These are phyloP conservation scores for Chloris gayana DNA, from an alignment of 176 grass and related monocot genomes.

Conservation along the genomic window DNA sequence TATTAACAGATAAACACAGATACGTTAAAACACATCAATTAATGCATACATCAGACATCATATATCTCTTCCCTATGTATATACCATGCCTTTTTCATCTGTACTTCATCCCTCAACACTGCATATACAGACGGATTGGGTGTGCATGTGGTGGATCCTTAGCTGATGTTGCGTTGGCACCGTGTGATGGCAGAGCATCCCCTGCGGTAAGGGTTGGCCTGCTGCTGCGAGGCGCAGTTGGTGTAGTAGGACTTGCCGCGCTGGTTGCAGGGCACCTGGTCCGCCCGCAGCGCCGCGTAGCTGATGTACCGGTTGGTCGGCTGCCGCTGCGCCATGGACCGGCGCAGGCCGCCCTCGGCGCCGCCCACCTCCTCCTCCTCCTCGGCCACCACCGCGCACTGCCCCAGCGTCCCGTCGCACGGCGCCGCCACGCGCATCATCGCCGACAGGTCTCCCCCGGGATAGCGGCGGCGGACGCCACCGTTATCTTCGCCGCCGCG, in stretches of 20 bases:
- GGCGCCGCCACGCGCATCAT: not conserved
- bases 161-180: conserved; percentile 57
- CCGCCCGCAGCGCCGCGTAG: conserved; percentile 56
- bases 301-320: conserved; percentile 37
- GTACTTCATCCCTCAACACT: not conserved
- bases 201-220: conserved; percentile 68
- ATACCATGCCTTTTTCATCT: too few relatives aligned
- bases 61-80: not conserved
- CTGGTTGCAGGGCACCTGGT: conserved; percentile 70
- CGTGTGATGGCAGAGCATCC: conserved; percentile 76
- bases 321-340: conserved; percentile 17
- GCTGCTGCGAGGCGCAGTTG: conserved; percentile 46
- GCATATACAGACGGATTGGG: not conserved
- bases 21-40: not conserved
- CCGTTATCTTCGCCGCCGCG: not conserved
- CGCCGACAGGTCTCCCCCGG: not conserved
- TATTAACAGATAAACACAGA: not conserved
- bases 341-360: not conserved
- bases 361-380: conserved; percentile 18
- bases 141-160: not conserved
- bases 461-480: not conserved
- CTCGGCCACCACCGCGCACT: conserved; percentile 16
- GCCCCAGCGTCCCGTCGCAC: conserved; percentile 26
- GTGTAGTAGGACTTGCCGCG: conserved; percentile 77
- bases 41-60: not conserved